Base-by-base conservation (phyloP, 805 yeast species). In the Wickerhamomyces tratensis region DNA sequence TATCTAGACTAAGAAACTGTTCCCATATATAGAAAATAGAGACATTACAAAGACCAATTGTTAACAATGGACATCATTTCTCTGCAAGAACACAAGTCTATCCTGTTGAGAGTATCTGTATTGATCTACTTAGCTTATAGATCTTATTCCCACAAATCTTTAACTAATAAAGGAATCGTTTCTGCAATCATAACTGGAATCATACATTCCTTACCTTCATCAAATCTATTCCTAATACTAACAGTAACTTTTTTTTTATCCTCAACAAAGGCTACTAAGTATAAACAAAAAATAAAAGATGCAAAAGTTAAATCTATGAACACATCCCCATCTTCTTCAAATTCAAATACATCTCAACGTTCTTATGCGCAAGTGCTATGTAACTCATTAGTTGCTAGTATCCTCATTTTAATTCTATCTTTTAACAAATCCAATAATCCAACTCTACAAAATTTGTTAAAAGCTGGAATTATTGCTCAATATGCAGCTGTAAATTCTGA, bases 401-500 rank as follows among this genome's bases (percentile, higher is more conserved):
- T 61, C 0, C 48, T 67, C 26, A 62, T 69, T 5, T 6, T 67
- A 7, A 25, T 48, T 4, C 58, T 61, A 11, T 25, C 44, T 1
- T 43, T 46, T 5, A 45, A 47, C 1, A 14, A 26, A 11, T 20
- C 14, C 20, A 44, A 47, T 26, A 33, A 36, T 7, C 46, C 39
- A 8, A 27, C 13, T 30, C 3, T 39, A 9, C 39, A 40, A 9
- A 29, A 39, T 2, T 52, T 44, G 40, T 46, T 50, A 38, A 60
- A 46, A 34, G 50, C 54, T 8, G 64, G 61, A 4, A 42, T 56
- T 7, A 49, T 53, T 31, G 51, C 55, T 6, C 72, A 69, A 35
- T 70, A 70, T 43, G 63, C 65, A 6, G 71, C 71, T 2, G 74
- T 66, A 15, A 65, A 63, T 6, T 65, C 74, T 6, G 74, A 69